These are phyloP conservation scores for Phytophthora megakarya DNA, from an alignment of 352 stramenopile genomes.

Conservation along the genomic window DNA sequence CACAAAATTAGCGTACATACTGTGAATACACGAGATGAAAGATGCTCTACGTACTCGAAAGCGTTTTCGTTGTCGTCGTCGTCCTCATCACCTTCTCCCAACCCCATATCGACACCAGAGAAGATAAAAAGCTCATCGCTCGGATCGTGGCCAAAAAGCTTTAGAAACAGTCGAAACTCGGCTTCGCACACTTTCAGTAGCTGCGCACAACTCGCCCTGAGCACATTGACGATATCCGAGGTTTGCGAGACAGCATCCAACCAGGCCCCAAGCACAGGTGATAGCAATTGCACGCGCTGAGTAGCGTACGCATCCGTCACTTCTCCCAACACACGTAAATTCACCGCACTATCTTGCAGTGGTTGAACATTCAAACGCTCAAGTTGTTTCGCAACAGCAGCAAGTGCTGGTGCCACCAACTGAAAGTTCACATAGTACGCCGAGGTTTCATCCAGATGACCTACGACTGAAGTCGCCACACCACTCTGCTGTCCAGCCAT, in stretches of 20 bases:
- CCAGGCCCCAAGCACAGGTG: conserved; percentile 51
- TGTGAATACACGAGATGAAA: neutral
- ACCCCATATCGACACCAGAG: conserved; percentile 4
- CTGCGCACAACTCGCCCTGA: conserved; percentile 67
- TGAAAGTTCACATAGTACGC: conserved; percentile 84
- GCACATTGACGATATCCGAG: conserved; percentile 75
- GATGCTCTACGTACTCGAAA: conserved; percentile 62
- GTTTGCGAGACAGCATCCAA: conserved; percentile 57
- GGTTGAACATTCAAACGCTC: conserved; percentile 47
- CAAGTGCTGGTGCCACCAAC: conserved; percentile 62
- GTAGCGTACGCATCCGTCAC: conserved; percentile 62
- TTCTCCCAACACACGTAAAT: conserved; percentile 53
- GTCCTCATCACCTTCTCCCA: conserved; percentile 33
- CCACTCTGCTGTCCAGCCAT: conserved; percentile 9
- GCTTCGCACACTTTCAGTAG: conserved; percentile 75
- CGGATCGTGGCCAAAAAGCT: conserved; percentile 70
- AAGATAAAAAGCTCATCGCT: conserved; percentile 63
- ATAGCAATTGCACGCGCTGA: conserved; percentile 65
- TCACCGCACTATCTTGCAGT: conserved; percentile 39
- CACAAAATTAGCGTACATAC: neutral
- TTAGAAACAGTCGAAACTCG: conserved; percentile 74
- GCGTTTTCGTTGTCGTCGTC: conserved; percentile 57
- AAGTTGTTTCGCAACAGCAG: conserved; percentile 66
- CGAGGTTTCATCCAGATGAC: conserved; percentile 69
- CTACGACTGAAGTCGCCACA: conserved; percentile 14